Evolutionary conservation across 2,329 filamentous ascomycete species (phyloP).

Genomic region (Akanthomyces uredinophilus): DNA sequence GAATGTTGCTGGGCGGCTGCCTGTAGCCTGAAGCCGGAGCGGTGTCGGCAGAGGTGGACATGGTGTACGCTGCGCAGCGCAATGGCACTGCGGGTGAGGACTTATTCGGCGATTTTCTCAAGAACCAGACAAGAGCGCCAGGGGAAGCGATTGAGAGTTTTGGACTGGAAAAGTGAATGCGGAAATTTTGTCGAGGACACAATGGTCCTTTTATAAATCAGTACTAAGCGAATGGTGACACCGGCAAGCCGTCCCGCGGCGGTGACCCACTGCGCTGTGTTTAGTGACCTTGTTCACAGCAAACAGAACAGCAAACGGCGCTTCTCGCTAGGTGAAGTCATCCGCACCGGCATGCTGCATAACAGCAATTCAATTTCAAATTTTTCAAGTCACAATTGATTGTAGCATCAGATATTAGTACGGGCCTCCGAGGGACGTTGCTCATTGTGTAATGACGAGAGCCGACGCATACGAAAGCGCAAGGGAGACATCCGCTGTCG

Average conservation of each 20-base stretch:
- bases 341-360: not conserved
- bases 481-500: not conserved
- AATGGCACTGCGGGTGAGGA: not conserved
- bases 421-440: not conserved
- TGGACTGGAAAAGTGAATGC: not conserved
- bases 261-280: not conserved
- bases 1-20: constrained; percentile 1
- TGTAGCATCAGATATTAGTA: too few species aligned
- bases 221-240: not conserved
- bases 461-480: too few species aligned
- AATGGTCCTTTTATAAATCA: constrained; percentile 8
- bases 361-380: not conserved
- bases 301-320: not conserved
- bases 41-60: constrained; percentile 6
- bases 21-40: constrained; percentile 5
- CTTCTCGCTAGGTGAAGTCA: not conserved
- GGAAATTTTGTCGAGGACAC: constrained; percentile 4
- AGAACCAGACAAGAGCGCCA: not conserved
- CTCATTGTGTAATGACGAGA: too few species aligned
- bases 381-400: not conserved
- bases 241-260: not conserved
- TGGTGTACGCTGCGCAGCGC: constrained; percentile 1
- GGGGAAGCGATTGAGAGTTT: not conserved
- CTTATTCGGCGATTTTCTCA: not conserved
- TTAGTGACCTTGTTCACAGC: not conserved